Conservation (phyloP, 805 yeast species). For the Hanseniaspora occidentalis region DNA sequence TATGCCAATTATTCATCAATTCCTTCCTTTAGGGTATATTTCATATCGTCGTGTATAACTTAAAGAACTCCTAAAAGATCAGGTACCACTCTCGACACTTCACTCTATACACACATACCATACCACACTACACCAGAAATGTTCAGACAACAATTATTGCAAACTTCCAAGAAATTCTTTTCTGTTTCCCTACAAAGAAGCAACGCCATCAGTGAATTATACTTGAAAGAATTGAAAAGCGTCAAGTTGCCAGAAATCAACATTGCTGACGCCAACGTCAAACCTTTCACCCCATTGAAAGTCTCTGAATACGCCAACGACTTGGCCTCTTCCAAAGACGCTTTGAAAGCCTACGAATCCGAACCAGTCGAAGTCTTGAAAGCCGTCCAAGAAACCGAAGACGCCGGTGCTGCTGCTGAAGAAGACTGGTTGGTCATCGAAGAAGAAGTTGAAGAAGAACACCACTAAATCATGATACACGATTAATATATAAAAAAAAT, state of each 20-base stretch:
- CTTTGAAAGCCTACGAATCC: conserved; percentile 51
- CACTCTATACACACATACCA: not conserved
- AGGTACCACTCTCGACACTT: not conserved
- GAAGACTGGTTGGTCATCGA: conserved; percentile 78
- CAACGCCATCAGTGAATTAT: conserved; percentile 70
- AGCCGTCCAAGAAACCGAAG: conserved; percentile 36
- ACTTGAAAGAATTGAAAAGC: conserved; percentile 73
- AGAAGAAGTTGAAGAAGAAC: conserved; percentile 44
- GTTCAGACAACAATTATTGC: conserved; percentile 6
- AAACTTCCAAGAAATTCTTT: conserved; percentile 23
- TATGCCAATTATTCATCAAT: too few species aligned
- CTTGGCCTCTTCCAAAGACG: conserved; percentile 48
- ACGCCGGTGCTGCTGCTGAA: conserved; percentile 15
- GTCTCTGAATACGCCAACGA: conserved; percentile 64
- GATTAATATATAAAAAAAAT: not conserved
- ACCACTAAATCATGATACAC: conserved; percentile 7
- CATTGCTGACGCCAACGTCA: conserved; percentile 68
- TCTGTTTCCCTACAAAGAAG: conserved; percentile 24
- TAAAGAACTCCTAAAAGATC: too few species aligned
- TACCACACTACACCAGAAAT: not conserved
- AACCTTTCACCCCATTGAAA: conserved; percentile 72
- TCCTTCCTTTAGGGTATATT: too few species aligned
- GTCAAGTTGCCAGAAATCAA: conserved; percentile 76
- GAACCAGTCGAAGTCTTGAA: conserved; percentile 64
- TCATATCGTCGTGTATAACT: too few species aligned